These are phyloP conservation scores for Xerocomellus amylosporus DNA, from an alignment of 768 basidiomycete genomes.

Conservation along the genomic window DNA sequence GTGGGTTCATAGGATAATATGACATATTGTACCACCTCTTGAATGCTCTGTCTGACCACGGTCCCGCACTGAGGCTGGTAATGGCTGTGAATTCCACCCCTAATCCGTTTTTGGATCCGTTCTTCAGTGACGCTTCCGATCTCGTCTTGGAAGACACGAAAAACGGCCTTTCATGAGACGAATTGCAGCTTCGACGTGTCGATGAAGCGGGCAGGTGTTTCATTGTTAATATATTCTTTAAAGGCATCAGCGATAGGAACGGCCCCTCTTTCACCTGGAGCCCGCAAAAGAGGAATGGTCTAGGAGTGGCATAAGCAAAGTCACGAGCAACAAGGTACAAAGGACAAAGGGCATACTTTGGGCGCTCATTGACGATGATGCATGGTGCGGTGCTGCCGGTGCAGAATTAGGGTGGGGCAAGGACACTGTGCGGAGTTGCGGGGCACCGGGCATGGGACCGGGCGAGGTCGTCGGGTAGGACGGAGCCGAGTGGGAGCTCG, in stretches of 20 bases:
- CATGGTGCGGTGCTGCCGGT: slow-evolving; percentile 10
- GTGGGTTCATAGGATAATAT: slow-evolving; percentile 9
- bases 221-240: too few relatives aligned
- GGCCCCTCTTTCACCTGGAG: neutral
- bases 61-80: slow-evolving; percentile 1
- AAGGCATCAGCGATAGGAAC: too few relatives aligned
- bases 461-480: slow-evolving; percentile 19
- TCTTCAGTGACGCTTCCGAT: neutral
- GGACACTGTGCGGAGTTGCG: slow-evolving; percentile 28
- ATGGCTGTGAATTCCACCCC: neutral
- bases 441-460: slow-evolving; percentile 23
- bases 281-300: slow-evolving; percentile 12
- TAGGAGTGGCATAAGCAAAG: slow-evolving; percentile 5
- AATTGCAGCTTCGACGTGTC: slow-evolving; percentile 3
- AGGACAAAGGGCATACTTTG: slow-evolving; percentile 14
- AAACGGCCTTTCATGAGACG: neutral
- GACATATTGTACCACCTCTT: slow-evolving; percentile 7
- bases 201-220: slow-evolving; percentile 6
- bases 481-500: slow-evolving; percentile 1
- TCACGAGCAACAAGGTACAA: neutral
- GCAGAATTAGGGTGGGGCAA: slow-evolving; percentile 32
- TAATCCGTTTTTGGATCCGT: slow-evolving; percentile 1
- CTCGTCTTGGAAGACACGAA: slow-evolving; percentile 5
- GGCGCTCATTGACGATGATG: slow-evolving; percentile 17
- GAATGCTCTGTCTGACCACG: slow-evolving; percentile 3